A percentile compares a stretch with the other conserved stretches of the same genome.
These are phyloP conservation scores for Mycena belliarum DNA, from an alignment of 768 basidiomycete species.

Conservation along the genomic window DNA sequence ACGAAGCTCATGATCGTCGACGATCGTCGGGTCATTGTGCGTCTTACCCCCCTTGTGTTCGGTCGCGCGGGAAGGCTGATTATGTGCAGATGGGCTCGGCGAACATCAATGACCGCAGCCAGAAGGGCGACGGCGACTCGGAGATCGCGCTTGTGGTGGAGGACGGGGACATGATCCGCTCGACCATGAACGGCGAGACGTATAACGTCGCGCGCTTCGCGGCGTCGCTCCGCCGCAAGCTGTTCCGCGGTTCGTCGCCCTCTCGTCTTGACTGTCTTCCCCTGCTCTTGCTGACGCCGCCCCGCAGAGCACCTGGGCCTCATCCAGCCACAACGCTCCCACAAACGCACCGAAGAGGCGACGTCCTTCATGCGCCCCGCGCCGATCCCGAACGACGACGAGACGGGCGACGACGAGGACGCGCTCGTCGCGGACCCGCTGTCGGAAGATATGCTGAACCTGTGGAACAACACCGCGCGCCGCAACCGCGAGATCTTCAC, in stretches of 20 bases:
- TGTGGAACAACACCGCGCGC: slow-evolving; percentile 73
- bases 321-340: slow-evolving; percentile 66
- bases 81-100: slow-evolving; percentile 81
- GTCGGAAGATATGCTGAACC: slow-evolving; percentile 50
- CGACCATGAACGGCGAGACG: slow-evolving; percentile 75
- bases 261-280: not conserved
- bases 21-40: slow-evolving; percentile 83
- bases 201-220: slow-evolving; percentile 82
- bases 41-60: slow-evolving; percentile 27
- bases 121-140: slow-evolving; percentile 92
- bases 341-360: slow-evolving; percentile 33
- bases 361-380: slow-evolving; percentile 79
- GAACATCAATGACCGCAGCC: slow-evolving; percentile 87
- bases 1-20: slow-evolving; percentile 95
- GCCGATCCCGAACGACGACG: slow-evolving; percentile 69
- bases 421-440: slow-evolving; percentile 77
- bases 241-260: slow-evolving; percentile 73
- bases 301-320: slow-evolving; percentile 82
- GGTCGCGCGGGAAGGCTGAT: not conserved
- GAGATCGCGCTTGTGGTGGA: slow-evolving; percentile 94
- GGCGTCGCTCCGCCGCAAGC: slow-evolving; percentile 74
- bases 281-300: not conserved
- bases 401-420: slow-evolving; percentile 61
- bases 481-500: slow-evolving; percentile 85
- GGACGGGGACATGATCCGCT: slow-evolving; percentile 75